Evolutionary conservation across 768 basidiomycete genomes (phyloP).

Genomic region (Termitomyces sp.): DNA sequence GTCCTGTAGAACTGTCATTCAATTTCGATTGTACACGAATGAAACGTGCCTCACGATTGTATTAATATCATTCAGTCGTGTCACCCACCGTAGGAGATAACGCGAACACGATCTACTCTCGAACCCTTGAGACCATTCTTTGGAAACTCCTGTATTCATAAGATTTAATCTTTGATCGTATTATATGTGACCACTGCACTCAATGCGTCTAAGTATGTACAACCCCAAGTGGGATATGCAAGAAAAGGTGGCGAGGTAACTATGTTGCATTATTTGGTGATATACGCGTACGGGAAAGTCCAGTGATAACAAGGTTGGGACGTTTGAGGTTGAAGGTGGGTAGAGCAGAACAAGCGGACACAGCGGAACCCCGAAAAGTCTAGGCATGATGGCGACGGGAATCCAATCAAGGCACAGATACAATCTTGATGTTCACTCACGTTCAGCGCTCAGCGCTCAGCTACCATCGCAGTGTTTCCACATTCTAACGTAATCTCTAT

Average conservation of each 20-base stretch:
- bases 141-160: neutral
- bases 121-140: neutral
- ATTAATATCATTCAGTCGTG: neutral
- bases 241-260: neutral
- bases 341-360: neutral
- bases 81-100: neutral
- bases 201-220: neutral
- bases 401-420: neutral
- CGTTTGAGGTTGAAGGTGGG: neutral
- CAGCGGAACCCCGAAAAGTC: neutral
- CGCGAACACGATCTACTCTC: neutral
- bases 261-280: neutral
- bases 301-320: neutral
- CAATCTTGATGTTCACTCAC: neutral
- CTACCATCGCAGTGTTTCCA: conserved; percentile 40
- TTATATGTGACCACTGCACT: neutral
- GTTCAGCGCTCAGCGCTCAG: conserved; percentile 6
- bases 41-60: neutral
- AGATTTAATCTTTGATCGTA: neutral
- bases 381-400: neutral
- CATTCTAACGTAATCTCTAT: conserved; percentile 52
- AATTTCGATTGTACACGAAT: neutral
- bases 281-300: neutral
- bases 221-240: neutral
- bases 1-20: neutral